These are phyloP conservation scores for Flaveria trinervia DNA, from an alignment of 129 eudicot genomes.

Conservation along the genomic window DNA sequence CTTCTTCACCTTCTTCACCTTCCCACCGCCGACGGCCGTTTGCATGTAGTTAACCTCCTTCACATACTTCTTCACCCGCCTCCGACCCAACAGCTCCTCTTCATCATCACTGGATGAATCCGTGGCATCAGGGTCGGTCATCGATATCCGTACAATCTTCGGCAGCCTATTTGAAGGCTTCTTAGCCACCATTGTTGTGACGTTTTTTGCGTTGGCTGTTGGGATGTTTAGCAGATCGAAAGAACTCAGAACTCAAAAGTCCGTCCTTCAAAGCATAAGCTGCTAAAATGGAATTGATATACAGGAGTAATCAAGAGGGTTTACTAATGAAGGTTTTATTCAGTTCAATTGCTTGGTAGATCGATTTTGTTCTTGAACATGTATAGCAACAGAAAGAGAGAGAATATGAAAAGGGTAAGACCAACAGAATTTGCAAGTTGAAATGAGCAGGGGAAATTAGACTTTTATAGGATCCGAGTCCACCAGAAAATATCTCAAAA, in stretches of 20 bases:
- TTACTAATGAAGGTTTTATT: no score
- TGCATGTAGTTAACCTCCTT: slow-evolving; percentile 51
- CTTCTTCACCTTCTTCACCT: neutral
- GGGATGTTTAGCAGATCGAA: no score
- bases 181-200: slow-evolving; percentile 41
- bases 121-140: slow-evolving; percentile 85
- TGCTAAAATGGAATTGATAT: no score
- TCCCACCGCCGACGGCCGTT: slow-evolving; percentile 6
- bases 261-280: no score
- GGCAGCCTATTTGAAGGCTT: slow-evolving; percentile 11
- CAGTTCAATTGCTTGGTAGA: no score
- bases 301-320: no score
- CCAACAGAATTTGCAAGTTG: slow-evolving; percentile 32
- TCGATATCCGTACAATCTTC: slow-evolving; percentile 54
- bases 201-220: slow-evolving; percentile 62
- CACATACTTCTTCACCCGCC: slow-evolving; percentile 59
- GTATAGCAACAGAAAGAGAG: neutral
- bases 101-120: slow-evolving; percentile 93
- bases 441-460: slow-evolving; percentile 40
- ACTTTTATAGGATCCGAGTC: slow-evolving; percentile 62
- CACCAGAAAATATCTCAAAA: neutral
- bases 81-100: slow-evolving; percentile 54
- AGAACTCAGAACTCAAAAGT: no score
- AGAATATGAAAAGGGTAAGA: slow-evolving; percentile 26
- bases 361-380: no score